phyloP scores from a whole-genome alignment of 495 filamentous ascomycete species.

The Trichoderma asperelloides region DNA sequence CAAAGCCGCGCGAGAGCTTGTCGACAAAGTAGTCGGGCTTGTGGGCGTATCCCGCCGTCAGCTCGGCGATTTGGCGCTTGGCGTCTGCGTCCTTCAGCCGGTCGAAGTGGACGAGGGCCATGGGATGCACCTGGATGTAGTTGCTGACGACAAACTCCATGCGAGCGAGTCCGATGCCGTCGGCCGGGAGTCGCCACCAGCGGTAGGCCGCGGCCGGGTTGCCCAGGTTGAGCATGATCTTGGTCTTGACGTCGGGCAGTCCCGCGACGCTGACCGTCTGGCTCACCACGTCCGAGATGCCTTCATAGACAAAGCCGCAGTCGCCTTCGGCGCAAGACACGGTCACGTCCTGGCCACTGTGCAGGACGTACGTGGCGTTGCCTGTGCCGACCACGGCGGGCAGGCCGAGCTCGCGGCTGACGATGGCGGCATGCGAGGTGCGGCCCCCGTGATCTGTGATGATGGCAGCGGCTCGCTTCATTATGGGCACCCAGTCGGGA shows the following conservation, averaged over 20 bases:
- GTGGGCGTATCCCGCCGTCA: constrained; percentile 23
- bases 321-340: constrained; percentile 32
- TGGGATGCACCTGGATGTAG: constrained; percentile 23
- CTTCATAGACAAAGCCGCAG: constrained; percentile 28
- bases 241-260: constrained; percentile 13
- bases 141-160: constrained; percentile 19
- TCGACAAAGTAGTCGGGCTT: constrained; percentile 32
- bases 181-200: constrained; percentile 20
- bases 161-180: constrained; percentile 21
- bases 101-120: constrained; percentile 29
- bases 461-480: constrained; percentile 28
- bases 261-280: constrained; percentile 20
- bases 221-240: constrained; percentile 25
- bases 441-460: constrained; percentile 33
- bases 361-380: constrained; percentile 27
- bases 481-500: constrained; percentile 32
- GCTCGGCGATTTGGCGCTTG: constrained; percentile 19
- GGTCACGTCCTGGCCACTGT: constrained; percentile 28
- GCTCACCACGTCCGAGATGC: constrained; percentile 20
- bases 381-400: constrained; percentile 27
- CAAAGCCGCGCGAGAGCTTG: constrained; percentile 27
- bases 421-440: constrained; percentile 32
- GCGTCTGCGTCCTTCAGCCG: constrained; percentile 19
- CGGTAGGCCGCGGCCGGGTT: constrained; percentile 27
- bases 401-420: constrained; percentile 31